Evolutionary conservation across 2,329 filamentous ascomycete genomes (phyloP).

Genomic region (Incumbomyces delicatus): DNA sequence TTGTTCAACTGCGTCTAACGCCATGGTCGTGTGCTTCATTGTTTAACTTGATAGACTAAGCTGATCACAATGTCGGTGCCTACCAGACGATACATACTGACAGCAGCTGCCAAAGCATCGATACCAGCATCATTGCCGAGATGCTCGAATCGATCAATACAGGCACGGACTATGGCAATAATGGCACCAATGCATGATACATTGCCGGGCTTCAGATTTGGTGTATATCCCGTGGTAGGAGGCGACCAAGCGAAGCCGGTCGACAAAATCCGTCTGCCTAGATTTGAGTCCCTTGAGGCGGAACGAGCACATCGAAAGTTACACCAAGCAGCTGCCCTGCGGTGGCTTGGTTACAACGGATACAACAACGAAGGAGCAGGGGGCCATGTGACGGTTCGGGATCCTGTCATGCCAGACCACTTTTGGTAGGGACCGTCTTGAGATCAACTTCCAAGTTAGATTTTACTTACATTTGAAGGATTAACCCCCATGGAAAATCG

Average conservation of each 20-base stretch:
- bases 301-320: slow-evolving; percentile 16
- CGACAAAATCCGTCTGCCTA: slow-evolving; percentile 13
- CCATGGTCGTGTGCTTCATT: too few relatives aligned
- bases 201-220: not conserved
- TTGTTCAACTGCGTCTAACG: too few relatives aligned
- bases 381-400: slow-evolving; percentile 36
- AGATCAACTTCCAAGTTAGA: not conserved
- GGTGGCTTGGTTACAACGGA: slow-evolving; percentile 22
- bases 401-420: slow-evolving; percentile 25
- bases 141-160: too few relatives aligned
- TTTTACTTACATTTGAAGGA: slow-evolving; percentile 34
- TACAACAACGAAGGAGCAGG: slow-evolving; percentile 21
- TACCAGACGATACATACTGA: too few relatives aligned
- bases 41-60: too few relatives aligned
- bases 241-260: slow-evolving; percentile 10
- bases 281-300: slow-evolving; percentile 15
- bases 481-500: slow-evolving; percentile 23
- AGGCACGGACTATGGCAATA: not conserved
- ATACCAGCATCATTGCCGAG: too few relatives aligned
- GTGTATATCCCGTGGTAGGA: slow-evolving; percentile 4
- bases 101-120: too few relatives aligned
- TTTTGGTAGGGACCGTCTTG: slow-evolving; percentile 36
- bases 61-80: too few relatives aligned
- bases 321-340: slow-evolving; percentile 32
- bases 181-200: not conserved